Base-by-base conservation (phyloP, 805 yeast species). In the Saturnispora ahearnii region DNA sequence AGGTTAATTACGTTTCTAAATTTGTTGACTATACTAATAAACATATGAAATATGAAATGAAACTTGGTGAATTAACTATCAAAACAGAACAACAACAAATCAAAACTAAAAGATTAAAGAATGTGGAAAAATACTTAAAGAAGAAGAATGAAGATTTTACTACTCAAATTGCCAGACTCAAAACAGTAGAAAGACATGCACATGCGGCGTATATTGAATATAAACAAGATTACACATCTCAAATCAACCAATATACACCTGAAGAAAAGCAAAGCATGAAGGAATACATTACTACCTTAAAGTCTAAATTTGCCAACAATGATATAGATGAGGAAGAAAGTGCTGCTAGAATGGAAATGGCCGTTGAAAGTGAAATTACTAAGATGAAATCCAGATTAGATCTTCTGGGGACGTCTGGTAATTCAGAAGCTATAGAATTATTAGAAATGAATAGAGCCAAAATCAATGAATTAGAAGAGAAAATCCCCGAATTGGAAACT, bases 191-290 rank as follows among this genome's bases (percentile, higher is more conserved):
- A 26, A 31, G 41, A 13, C 26, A 12, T 13, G 50, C 50, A 6
- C 21, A 33, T 21, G 45, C 32, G 11, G 45, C 22, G 7, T 41
- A 41, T 29, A 21, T 15, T 11, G 50, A 50, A 15, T 42, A 59
- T 9, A 66, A 64, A 40, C 57, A 53, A 21, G 54, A 52, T 1
- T 61, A 56, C 33, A 53, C 52, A 4, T 44, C 48, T 5, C 54
- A 71, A 10, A 63, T 70, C 21, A 58, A 52, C 10, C 62, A 65
- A 24, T 70, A 71, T 40, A 64, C 67, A 24, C 69, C 68, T 46
- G 70, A 70, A 46, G 72, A 69, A 47, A 69, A 67, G 31, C 62
- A 71, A 8, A 71, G 66, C 24, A 70, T 77, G 8, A 70, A 70
- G 10, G 62, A 67, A 56, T 53, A 70, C 62, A 59, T 58, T 12